These are phyloP conservation scores for Colletotrichum sp. DNA, from an alignment of 2,329 filamentous ascomycete species.

Conservation along the genomic window DNA sequence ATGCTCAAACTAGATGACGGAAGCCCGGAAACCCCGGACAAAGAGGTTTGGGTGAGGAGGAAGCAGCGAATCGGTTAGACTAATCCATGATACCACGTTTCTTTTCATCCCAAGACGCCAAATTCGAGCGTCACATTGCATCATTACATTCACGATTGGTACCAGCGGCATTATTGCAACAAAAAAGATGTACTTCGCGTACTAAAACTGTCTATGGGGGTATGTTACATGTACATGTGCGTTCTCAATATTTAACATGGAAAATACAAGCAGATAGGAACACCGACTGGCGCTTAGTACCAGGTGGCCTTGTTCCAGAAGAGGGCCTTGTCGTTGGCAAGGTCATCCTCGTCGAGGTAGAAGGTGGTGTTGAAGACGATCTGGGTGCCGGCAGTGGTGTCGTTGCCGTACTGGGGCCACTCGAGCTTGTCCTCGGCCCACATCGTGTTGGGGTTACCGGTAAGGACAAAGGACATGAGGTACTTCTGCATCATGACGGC, in stretches of 20 bases:
- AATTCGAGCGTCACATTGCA: not conserved
- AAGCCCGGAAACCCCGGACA: conserved; percentile 10
- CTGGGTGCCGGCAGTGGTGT: not conserved
- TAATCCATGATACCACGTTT: not conserved
- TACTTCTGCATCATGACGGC: conserved; percentile 13
- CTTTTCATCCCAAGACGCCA: not conserved
- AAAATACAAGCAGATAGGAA: not conserved
- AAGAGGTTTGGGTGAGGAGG: conserved; percentile 49
- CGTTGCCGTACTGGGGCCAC: conserved; percentile 9
- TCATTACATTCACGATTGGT: fast-evolving
- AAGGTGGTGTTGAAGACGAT: conserved; percentile 6
- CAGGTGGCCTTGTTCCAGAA: not conserved
- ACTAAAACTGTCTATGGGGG: not conserved
- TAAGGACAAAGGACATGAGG: not conserved
- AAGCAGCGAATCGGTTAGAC: conserved; percentile 41
- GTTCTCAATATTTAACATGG: not conserved
- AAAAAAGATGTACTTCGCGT: not conserved
- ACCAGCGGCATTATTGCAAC: not conserved
- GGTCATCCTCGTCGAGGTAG: not conserved
- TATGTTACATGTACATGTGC: not conserved
- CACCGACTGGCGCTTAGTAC: not conserved
- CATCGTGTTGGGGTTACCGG: not conserved
- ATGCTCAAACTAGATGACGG: not conserved
- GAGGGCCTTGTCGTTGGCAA: not conserved
- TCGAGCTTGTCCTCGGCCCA: conserved; percentile 2